These are phyloP conservation scores for Paramecium caudatum DNA, from an alignment of 73 alveolate species.

Conservation along the genomic window DNA sequence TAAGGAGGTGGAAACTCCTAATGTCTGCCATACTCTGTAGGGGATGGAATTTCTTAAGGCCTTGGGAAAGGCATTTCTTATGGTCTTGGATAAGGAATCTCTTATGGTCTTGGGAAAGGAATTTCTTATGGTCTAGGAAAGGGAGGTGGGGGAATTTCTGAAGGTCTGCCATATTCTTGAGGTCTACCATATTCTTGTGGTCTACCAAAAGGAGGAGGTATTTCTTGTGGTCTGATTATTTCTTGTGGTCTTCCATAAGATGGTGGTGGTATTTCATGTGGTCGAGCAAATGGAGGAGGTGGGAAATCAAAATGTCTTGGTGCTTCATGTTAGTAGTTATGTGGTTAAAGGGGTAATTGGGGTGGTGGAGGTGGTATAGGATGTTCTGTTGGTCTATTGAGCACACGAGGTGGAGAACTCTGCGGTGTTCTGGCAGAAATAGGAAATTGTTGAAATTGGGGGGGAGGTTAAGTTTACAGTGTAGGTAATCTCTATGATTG, in stretches of 20 bases:
- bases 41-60: background rate
- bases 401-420: background rate
- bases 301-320: background rate
- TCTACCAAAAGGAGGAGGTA: no score
- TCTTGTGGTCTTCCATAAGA: no score
- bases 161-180: no score
- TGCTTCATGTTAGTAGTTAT: background rate
- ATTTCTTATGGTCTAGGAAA: background rate
- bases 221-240: no score
- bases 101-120: background rate
- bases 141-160: background rate
- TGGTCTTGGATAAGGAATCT: background rate
- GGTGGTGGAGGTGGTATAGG: slow-evolving; percentile 65
- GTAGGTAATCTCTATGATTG: background rate
- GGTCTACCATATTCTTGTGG: no score
- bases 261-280: no score
- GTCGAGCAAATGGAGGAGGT: background rate
- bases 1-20: no score
- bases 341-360: slow-evolving; percentile 4
- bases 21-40: no score
- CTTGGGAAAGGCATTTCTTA: no score
- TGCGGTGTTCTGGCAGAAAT: background rate
- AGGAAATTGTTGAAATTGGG: background rate
- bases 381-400: slow-evolving; percentile 6
- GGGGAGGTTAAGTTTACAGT: background rate